Percentiles rank a stretch among this genome's conserved stretches.
Conservation (phyloP, 805 yeast genomes). For the Sugiyamaella chiloensis region DNA sequence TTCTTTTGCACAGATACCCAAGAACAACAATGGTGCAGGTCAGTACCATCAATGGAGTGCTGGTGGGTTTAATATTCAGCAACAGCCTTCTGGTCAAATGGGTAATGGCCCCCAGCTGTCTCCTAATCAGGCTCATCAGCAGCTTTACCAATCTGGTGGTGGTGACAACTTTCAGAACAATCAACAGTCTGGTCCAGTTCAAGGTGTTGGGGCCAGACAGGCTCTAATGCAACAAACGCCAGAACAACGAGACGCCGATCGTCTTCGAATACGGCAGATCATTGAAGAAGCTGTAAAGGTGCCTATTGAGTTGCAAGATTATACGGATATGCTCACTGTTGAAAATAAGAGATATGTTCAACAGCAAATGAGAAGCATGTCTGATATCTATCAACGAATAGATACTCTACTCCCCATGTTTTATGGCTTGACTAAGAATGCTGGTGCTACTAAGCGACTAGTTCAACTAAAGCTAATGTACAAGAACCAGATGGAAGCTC, state of each 20-base stretch:
- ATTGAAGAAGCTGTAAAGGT: constrained; percentile 66
- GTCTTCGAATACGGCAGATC: constrained; percentile 52
- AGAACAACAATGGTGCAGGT: not conserved
- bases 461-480: constrained; percentile 78
- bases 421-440: constrained; percentile 69
- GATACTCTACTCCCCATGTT: constrained; percentile 78
- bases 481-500: constrained; percentile 66
- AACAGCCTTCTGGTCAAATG: constrained; percentile 6
- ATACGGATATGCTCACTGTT: constrained; percentile 56
- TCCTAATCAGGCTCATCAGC: constrained; percentile 11
- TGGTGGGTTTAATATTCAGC: not conserved
- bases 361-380: constrained; percentile 44
- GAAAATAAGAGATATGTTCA: constrained; percentile 61
- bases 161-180: not conserved
- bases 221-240: constrained; percentile 23
- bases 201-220: constrained; percentile 24
- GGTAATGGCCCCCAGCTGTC: constrained; percentile 23
- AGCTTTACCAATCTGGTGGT: not conserved
- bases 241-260: constrained; percentile 59
- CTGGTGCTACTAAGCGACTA: constrained; percentile 70
- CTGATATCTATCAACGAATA: constrained; percentile 59
- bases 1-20: not conserved
- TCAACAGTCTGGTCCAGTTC: not conserved
- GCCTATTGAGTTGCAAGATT: constrained; percentile 60
- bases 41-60: constrained; percentile 7